phyloP scores from a whole-genome alignment of 306 rosid genomes.

The Astragalus glycyphyllos region DNA sequence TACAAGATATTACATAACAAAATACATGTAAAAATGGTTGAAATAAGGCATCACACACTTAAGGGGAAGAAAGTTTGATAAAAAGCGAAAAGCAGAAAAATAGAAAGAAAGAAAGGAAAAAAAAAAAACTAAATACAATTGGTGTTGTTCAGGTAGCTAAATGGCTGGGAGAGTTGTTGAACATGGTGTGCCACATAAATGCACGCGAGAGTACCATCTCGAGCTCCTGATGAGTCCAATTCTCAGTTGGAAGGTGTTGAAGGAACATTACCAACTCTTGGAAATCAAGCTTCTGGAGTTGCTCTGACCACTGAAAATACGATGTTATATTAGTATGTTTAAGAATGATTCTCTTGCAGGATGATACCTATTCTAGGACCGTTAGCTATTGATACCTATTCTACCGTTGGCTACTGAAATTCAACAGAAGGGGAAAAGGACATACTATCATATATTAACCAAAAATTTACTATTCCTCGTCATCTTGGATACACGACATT shows the following conservation, averaged over 20 bases:
- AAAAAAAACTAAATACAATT: conserved; percentile 30
- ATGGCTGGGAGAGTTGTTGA: conserved; percentile 94
- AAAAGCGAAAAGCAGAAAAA: too few relatives aligned
- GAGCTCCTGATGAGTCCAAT: conserved; percentile 92
- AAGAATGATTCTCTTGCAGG: not conserved
- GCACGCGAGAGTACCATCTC: conserved; percentile 99
- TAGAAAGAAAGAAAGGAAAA: conserved; percentile 2
- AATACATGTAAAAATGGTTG: conserved; percentile 46
- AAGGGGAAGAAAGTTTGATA: too few relatives aligned
- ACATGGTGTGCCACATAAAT: conserved; percentile 99
- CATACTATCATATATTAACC: too few relatives aligned
- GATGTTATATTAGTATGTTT: not conserved
- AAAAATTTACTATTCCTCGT: too few relatives aligned
- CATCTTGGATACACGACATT: not conserved
- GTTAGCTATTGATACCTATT: too few relatives aligned
- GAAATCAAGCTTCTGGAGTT: conserved; percentile 89
- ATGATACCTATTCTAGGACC: too few relatives aligned
- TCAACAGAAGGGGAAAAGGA: too few relatives aligned
- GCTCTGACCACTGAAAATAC: conserved; percentile 86
- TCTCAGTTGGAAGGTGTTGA: conserved; percentile 93
- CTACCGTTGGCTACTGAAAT: too few relatives aligned
- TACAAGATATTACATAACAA: conserved; percentile 51
- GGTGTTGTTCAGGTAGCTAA: conserved; percentile 59
- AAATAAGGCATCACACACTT: too few relatives aligned
- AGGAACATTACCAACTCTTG: conserved; percentile 98